Base-by-base conservation (phyloP, 2,329 filamentous ascomycete genomes). In the Coleophoma crateriformis region DNA sequence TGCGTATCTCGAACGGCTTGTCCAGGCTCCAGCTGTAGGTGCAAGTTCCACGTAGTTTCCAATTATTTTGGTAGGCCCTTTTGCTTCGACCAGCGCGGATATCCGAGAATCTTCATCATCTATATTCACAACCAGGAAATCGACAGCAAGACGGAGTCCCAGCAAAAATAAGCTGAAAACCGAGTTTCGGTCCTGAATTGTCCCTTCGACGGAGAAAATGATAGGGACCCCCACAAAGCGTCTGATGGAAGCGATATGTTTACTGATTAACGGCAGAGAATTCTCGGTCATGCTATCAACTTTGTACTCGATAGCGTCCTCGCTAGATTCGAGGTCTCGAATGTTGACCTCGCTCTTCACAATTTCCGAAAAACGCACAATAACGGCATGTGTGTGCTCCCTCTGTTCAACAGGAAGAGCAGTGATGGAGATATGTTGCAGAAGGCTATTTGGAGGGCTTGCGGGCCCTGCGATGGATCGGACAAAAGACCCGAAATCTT, bases 311-410 rank as follows among this genome's bases (percentile, higher is more conserved):
- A 88, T 78, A 6, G 82, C 84, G 63, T 88, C 85, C 3, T 77
- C 78, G 4, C 82, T 84, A n/a, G 77, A 77, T 51, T 86, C 83
- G 17, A 85, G 66, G 22, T 82, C 77, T 56, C 86, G 81, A 11
- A 87, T 75, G 50, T 87, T 79, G 17, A 84, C 59, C 2, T 72
- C 63, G 10, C 70, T 68, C 1, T 72, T 65, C 1, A 82, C 56
- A 2, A 88, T 62, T 17, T 75, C 72, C 0, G 77, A 77, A 1
- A 85, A 64, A 4, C 77, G 73, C 1, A 87, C 71, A 2, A 79
- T 78, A 1, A 85, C 71, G 5, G 83, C 81, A 56, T 84, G 84
- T 0, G 85, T 88, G 56, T 81, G 86, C 13, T 35, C 32, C 22
- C 44, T 38, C n/a, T 32, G 32, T 27, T 46, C 77, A 3, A 76